Conservation (phyloP, 306 rosid genomes). For the Herpetospermum pedunculosum region DNA sequence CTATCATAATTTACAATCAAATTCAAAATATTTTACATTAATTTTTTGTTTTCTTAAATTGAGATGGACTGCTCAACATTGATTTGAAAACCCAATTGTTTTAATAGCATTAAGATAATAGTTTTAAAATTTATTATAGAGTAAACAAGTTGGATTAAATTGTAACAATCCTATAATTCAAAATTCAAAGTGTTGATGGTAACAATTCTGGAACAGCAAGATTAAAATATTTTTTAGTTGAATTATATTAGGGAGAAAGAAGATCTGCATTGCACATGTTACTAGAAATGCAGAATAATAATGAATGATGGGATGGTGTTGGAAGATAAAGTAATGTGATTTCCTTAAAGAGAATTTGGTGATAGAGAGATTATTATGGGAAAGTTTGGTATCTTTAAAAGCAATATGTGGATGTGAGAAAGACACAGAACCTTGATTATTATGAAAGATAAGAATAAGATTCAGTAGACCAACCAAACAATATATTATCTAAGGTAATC, state of each 20-base stretch:
- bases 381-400: conserved; percentile 22
- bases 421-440: conserved; percentile 14
- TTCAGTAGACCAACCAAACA: conserved; percentile 32
- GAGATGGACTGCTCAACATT: too few species aligned
- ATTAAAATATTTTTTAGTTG: too few species aligned
- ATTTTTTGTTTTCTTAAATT: too few species aligned
- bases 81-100: too few species aligned
- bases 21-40: too few species aligned
- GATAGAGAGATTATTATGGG: conserved; percentile 20
- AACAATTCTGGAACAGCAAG: too few species aligned
- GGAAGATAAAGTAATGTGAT: neutral
- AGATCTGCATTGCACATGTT: neutral
- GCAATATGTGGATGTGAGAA: conserved; percentile 10
- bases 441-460: conserved; percentile 22
- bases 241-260: neutral
- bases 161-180: too few species aligned
- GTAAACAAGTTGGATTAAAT: too few species aligned
- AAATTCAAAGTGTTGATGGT: too few species aligned
- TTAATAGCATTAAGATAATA: too few species aligned
- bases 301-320: neutral
- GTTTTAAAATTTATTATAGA: too few species aligned
- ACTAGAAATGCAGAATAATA: neutral
- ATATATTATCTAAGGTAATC: neutral
- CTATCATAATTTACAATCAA: too few species aligned
- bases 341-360: neutral